Percentiles rank a stretch among this genome's conserved stretches.
Conservation (phyloP, 2,329 filamentous ascomycete species). For the Arthrinium phaeospermum region DNA sequence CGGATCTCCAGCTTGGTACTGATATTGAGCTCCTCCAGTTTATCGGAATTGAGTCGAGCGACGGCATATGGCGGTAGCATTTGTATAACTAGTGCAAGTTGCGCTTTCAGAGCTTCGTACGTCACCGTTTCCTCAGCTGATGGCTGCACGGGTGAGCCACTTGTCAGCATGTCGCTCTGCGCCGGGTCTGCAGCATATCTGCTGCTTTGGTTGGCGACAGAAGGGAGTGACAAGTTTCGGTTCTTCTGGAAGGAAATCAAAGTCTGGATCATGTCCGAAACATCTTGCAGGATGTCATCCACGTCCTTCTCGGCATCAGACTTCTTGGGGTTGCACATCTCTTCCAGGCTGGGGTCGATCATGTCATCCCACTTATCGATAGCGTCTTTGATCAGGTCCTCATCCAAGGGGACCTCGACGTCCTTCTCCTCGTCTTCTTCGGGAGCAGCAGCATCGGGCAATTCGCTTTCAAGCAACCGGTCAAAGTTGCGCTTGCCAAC, state of each 20-base stretch:
- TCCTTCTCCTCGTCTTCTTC: constrained; percentile 39
- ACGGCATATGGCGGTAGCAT: constrained; percentile 84
- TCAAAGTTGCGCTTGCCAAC: constrained; percentile 70
- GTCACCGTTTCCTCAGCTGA: constrained; percentile 64
- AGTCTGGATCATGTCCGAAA: constrained; percentile 78
- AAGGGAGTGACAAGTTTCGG: constrained; percentile 72
- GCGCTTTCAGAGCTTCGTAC: constrained; percentile 77
- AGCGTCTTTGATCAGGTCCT: constrained; percentile 57
- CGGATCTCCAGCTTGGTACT: constrained; percentile 79
- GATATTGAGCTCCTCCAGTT: constrained; percentile 81
- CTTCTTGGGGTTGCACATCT: constrained; percentile 56
- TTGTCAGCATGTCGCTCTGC: constrained; percentile 70
- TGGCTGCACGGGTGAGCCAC: constrained; percentile 70
- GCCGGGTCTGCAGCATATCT: constrained; percentile 66
- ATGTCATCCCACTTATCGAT: constrained; percentile 65
- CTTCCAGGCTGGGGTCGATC: constrained; percentile 63
- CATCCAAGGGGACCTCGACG: constrained; percentile 48
- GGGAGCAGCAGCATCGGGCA: constrained; percentile 41
- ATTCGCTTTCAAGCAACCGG: constrained; percentile 63
- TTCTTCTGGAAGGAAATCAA: constrained; percentile 80
- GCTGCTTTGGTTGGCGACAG: constrained; percentile 57
- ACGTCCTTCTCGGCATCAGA: constrained; percentile 63
- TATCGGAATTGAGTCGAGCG: constrained; percentile 84
- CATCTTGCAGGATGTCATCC: constrained; percentile 73
- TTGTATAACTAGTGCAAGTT: constrained; percentile 75